Base-by-base conservation (phyloP, 2,329 filamentous ascomycete species). In the Tolypocladium guangdongense region DNA sequence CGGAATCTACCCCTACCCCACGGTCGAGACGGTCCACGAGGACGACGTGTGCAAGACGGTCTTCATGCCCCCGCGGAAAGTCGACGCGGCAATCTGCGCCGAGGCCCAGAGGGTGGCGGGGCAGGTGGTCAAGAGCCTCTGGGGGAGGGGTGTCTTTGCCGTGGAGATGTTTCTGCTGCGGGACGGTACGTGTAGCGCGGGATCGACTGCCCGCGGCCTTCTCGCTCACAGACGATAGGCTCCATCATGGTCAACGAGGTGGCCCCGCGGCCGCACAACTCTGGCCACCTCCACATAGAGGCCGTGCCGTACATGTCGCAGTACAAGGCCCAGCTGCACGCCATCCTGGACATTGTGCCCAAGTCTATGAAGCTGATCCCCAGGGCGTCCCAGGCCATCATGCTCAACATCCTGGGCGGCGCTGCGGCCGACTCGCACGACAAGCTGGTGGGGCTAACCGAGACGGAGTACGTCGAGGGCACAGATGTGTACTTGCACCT, bases 271-370 rank as follows among this genome's bases (percentile, higher is more conserved):
- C 74, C 75, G 54, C 91, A 96, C 72, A 96, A 96, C 73, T 95
- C 89, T 0, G 93, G 93, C 0, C 93, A 97, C 71, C 92, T 91
- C 71, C 95, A 88, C 3, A 97, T 97, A 59, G 92, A 99, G 73
- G 88, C 89, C 4, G 89, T 93, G 49, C 84, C 85, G 0, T 82
- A 92, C 56, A 78, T 85, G 73, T 61, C 90, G 0, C 93, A 99
- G 70, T 99, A 89, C 71, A 90, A 93, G 67, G 87, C 90, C 2
- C 91, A 99, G 66, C 81, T 97, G 11, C 82, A 86, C 55, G 84
- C 92, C 2, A 92, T 99, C 57, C 80, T 96, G 38, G 88, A 76
- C 56, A 75, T 86, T 22, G 80, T 79, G 1, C 76, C 78, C 27
- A 77, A 41, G 70, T 75, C 37, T 73, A 89, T 16, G 69, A 75